These are phyloP conservation scores for Phytophthora pseudosyringae DNA, from an alignment of 352 stramenopile genomes.

Conservation along the genomic window DNA sequence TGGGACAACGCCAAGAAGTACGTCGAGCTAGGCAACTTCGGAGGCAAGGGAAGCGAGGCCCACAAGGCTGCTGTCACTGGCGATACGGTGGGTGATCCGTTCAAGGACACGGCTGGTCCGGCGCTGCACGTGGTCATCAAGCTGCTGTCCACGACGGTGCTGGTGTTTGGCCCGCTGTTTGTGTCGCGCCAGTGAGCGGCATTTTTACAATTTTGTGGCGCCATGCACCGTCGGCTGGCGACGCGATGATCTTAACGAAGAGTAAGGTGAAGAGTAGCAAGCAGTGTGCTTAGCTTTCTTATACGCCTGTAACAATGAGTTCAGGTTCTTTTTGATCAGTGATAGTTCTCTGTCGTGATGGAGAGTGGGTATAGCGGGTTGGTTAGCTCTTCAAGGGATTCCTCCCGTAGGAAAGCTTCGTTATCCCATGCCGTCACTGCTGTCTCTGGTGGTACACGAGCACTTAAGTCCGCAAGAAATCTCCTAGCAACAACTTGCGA, in stretches of 20 bases:
- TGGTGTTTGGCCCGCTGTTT: slow-evolving; percentile 94
- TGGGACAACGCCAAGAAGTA: slow-evolving; percentile 99
- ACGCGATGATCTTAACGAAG: slow-evolving; percentile 11
- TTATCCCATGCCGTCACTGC: slow-evolving; percentile 43
- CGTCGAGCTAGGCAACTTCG: slow-evolving; percentile 95
- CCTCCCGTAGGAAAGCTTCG: slow-evolving; percentile 42
- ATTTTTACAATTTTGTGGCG: slow-evolving; percentile 13
- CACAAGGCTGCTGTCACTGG: slow-evolving; percentile 98
- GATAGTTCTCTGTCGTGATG: slow-evolving; percentile 37
- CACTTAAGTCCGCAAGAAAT: slow-evolving; percentile 38
- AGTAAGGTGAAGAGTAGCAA: not conserved
- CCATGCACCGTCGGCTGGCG: not conserved
- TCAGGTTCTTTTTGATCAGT: not conserved
- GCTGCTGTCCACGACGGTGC: slow-evolving; percentile 94
- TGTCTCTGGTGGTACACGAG: slow-evolving; percentile 22
- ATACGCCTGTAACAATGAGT: slow-evolving; percentile 7
- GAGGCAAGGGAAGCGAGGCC: slow-evolving; percentile 95
- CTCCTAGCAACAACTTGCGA: slow-evolving; percentile 39
- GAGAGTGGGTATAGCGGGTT: slow-evolving; percentile 57
- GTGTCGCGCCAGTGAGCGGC: slow-evolving; percentile 69
- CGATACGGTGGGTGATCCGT: slow-evolving; percentile 97
- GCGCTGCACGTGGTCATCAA: slow-evolving; percentile 99
- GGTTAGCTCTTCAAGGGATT: slow-evolving; percentile 48
- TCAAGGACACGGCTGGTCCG: slow-evolving; percentile 98
- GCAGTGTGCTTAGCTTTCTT: slow-evolving; percentile 18